A percentile compares a stretch with the other conserved stretches of the same genome.
Conservation (phyloP, 768 basidiomycete genomes). For the Serendipita sp. region DNA sequence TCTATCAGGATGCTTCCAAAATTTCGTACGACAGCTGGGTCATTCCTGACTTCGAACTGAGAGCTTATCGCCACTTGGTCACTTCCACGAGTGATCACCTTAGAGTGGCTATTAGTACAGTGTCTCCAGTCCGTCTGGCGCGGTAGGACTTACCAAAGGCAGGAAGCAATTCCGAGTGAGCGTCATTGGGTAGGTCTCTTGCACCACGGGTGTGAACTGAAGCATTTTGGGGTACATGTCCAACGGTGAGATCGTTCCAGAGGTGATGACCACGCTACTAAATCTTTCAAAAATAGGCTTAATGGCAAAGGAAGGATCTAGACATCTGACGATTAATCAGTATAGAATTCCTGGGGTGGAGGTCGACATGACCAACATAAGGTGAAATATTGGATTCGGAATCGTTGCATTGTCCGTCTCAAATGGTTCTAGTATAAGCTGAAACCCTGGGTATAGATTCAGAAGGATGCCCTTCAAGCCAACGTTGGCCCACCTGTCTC, state of each 20-base stretch:
- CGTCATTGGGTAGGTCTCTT: slow-evolving; percentile 97
- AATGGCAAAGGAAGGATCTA: slow-evolving; percentile 94
- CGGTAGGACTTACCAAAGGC: slow-evolving; percentile 53
- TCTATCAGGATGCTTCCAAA: slow-evolving; percentile 97
- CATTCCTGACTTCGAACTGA: slow-evolving; percentile 95
- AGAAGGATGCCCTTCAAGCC: background rate
- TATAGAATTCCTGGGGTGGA: background rate
- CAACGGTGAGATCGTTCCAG: slow-evolving; percentile 92
- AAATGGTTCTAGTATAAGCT: slow-evolving; percentile 93
- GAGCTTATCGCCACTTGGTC: slow-evolving; percentile 99
- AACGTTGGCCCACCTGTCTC: slow-evolving; percentile 56
- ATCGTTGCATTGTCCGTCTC: slow-evolving; percentile 98
- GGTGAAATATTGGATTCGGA: slow-evolving; percentile 95
- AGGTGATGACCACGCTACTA: slow-evolving; percentile 95
- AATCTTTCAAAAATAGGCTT: slow-evolving; percentile 97
- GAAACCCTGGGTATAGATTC: slow-evolving; percentile 45
- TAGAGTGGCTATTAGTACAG: background rate
- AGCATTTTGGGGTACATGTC: slow-evolving; percentile 99
- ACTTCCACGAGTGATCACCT: slow-evolving; percentile 96
- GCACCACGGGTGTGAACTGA: slow-evolving; percentile 90
- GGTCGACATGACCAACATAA: slow-evolving; percentile 44
- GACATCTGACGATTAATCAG: slow-evolving; percentile 41
- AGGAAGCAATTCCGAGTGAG: slow-evolving; percentile 90
- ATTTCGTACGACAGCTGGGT: slow-evolving; percentile 96
- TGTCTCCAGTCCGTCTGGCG: background rate